Evolutionary conservation across 192 early-diverging fungal genomes (phyloP), one percentile per base, ranked within the genome.

Genomic region (Podila epigama): DNA sequence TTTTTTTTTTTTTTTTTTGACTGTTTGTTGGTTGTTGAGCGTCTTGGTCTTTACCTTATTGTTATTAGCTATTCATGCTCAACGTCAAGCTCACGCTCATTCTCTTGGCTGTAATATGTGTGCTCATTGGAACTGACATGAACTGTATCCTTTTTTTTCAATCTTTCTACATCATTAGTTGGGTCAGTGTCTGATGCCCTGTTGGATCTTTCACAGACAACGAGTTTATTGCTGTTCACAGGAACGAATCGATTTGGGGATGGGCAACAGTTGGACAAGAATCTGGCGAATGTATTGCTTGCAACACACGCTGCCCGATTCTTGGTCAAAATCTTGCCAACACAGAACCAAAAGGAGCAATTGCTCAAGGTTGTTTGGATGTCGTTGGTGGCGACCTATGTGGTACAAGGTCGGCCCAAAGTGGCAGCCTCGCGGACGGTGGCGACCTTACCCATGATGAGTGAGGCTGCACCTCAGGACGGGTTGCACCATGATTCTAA

Each of bases 291-390:
- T 34, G 54, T 75, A 3, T n/a, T 75, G 31, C 34, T 75, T 22
- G 70, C 70, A 25, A 66, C 58, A 3, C 70, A 75, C 51, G 63
- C 70, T 8, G 70, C 70, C 3, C 51, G 70, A 18, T 75, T 75
- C 52, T 29, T 75, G 29, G 59, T 75, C 41, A 42, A 66, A 34
- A 27, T 75, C 1, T 34, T 75, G 28, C 53, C 70, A 2, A 44
- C 58, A 8, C 63, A 48, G 2, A 16, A 29, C 1, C 57, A 66
- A 32, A 66, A 66, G 58, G 63, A 75, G 42, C 61, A 75, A 27
- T 31, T 75, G 25, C 29, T 75, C 40, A 75, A 66, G 59, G 70
- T 63, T 16, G 61, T 75, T 36, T 75, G 70, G 70, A 75, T 75
- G 70, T 66, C 70, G 11, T 42, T 75, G 50, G 70, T 66, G 25